phyloP scores from a whole-genome alignment of 768 basidiomycete species.

The Mycena haematopus region DNA sequence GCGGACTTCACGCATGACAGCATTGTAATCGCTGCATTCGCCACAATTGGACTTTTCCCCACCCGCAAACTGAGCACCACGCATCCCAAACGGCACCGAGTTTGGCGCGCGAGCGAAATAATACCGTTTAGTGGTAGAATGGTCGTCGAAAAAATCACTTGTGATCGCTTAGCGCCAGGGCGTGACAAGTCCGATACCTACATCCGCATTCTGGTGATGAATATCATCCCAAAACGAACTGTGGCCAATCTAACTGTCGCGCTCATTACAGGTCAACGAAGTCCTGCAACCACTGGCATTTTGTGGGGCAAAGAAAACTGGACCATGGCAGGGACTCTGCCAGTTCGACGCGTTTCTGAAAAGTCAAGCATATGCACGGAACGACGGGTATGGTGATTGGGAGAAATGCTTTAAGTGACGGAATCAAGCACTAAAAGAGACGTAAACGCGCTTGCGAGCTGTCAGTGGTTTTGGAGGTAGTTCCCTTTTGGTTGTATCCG shows the following conservation, averaged over 20 bases:
- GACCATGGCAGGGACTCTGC: constrained; percentile 61
- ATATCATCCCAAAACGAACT: not conserved
- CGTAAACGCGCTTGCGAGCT: not conserved
- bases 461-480: too few relatives aligned
- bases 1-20: constrained; percentile 89
- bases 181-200: constrained; percentile 41
- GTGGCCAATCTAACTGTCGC: not conserved
- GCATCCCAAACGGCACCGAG: constrained; percentile 41
- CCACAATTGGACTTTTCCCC: constrained; percentile 62
- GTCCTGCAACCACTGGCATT: constrained; percentile 67
- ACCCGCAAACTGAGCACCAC: constrained; percentile 39
- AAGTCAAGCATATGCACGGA: constrained; percentile 73
- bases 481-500: not conserved
- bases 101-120: constrained; percentile 63
- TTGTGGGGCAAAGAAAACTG: constrained; percentile 51
- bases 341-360: constrained; percentile 67
- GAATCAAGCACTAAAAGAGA: not conserved
- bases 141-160: constrained; percentile 73
- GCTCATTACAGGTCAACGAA: constrained; percentile 53
- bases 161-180: too few relatives aligned
- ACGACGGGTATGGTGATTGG: constrained; percentile 76
- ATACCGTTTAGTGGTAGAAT: constrained; percentile 79
- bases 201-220: constrained; percentile 74
- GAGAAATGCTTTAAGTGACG: constrained; percentile 58
- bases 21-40: constrained; percentile 79